phyloP scores from a whole-genome alignment of 441 rosid genomes.

The Rhodomyrtus psidioides region DNA sequence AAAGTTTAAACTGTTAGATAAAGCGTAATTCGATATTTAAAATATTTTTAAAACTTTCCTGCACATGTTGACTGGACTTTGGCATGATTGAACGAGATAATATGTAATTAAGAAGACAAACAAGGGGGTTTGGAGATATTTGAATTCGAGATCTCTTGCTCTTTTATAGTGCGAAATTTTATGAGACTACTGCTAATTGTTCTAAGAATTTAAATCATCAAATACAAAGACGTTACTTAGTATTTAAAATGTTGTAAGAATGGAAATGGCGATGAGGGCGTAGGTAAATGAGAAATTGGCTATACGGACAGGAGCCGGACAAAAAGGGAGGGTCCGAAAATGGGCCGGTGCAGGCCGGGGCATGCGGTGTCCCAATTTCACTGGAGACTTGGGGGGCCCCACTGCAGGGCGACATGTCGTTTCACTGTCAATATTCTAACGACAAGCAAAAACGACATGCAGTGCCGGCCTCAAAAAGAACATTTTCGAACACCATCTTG shows the following conservation, averaged over 20 bases:
- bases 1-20: background rate
- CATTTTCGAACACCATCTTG: background rate
- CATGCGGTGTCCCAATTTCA: background rate
- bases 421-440: background rate
- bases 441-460: background rate
- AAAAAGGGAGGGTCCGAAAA: background rate
- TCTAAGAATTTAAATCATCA: background rate
- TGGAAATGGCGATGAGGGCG: background rate
- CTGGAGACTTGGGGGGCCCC: background rate
- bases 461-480: background rate
- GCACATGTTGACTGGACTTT: fast-evolving
- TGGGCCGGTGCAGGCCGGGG: background rate
- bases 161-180: fast-evolving
- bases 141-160: background rate
- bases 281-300: background rate
- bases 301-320: background rate
- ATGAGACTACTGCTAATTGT: background rate
- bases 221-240: background rate
- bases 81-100: background rate
- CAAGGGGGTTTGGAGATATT: background rate
- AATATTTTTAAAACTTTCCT: background rate
- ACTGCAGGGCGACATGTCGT: background rate
- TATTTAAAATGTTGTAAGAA: background rate
- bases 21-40: fast-evolving
- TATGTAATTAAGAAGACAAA: background rate